These are phyloP conservation scores for Wickerhamiella parazyma DNA, from an alignment of 805 yeast species.

Conservation along the genomic window DNA sequence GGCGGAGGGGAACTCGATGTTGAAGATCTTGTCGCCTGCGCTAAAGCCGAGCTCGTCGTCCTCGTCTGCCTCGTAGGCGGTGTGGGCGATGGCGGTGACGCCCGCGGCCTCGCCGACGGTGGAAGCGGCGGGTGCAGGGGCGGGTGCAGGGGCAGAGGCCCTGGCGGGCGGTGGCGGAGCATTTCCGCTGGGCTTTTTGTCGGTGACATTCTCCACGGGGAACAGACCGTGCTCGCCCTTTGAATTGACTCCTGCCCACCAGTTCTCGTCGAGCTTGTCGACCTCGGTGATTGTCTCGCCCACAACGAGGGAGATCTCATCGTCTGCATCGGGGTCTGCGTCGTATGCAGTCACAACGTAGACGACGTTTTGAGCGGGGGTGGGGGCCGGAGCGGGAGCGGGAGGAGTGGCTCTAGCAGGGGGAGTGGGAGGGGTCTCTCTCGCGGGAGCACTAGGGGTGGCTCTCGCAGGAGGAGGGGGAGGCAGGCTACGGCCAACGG, in stretches of 20 bases:
- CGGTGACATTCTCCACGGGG: slow-evolving; percentile 74
- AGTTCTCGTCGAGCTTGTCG: slow-evolving; percentile 43
- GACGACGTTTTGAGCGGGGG: neutral
- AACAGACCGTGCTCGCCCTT: slow-evolving; percentile 73
- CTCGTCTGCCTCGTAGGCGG: slow-evolving; percentile 80
- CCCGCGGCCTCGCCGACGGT: slow-evolving; percentile 19
- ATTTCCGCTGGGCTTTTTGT: slow-evolving; percentile 11
- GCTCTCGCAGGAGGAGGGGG: slow-evolving; percentile 9
- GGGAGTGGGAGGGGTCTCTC: slow-evolving; percentile 17
- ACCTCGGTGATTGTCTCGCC: slow-evolving; percentile 54
- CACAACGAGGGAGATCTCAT: slow-evolving; percentile 55
- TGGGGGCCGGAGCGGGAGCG: slow-evolving; percentile 4
- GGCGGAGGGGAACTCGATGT: slow-evolving; percentile 80
- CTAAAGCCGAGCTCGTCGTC: slow-evolving; percentile 78
- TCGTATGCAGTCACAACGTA: slow-evolving; percentile 39
- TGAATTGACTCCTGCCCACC: slow-evolving; percentile 79
- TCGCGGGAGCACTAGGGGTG: no score
- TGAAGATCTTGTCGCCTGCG: slow-evolving; percentile 69
- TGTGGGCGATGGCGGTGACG: slow-evolving; percentile 49
- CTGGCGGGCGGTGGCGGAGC: slow-evolving; percentile 10
- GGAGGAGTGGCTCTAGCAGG: slow-evolving; percentile 4
- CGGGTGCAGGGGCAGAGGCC: slow-evolving; percentile 14
- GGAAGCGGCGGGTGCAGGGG: slow-evolving; percentile 7
- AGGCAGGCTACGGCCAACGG: neutral
- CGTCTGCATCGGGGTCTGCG: slow-evolving; percentile 61